These are phyloP conservation scores for Globisporangium abappressorium DNA, from an alignment of 352 stramenopile genomes.

Conservation along the genomic window DNA sequence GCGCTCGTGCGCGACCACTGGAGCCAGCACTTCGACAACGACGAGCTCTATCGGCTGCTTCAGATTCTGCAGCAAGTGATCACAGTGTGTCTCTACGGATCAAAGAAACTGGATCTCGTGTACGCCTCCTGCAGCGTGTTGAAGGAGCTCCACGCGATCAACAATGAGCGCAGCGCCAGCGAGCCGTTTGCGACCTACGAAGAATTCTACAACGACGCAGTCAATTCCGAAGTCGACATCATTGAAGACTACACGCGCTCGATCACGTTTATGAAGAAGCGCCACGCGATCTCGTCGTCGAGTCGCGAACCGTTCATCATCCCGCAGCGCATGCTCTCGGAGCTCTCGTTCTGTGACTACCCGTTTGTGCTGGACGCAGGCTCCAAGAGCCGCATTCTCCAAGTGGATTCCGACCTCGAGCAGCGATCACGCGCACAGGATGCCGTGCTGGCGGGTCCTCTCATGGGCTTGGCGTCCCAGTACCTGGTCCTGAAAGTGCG, in stretches of 20 bases:
- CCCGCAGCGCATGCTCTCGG: slow-evolving; percentile 58
- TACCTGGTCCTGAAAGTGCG: slow-evolving; percentile 68
- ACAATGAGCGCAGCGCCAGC: slow-evolving; percentile 30
- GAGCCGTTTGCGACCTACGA: slow-evolving; percentile 58
- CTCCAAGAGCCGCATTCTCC: slow-evolving; percentile 73
- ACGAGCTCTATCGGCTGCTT: slow-evolving; percentile 63
- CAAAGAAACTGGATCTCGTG: slow-evolving; percentile 70
- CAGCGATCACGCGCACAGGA: slow-evolving; percentile 59
- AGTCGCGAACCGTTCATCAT: slow-evolving; percentile 23
- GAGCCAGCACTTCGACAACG: slow-evolving; percentile 43
- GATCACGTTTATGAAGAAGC: slow-evolving; percentile 71
- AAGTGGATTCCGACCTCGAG: slow-evolving; percentile 77
- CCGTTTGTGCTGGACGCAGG: slow-evolving; percentile 75
- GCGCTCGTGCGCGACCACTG: slow-evolving; percentile 51
- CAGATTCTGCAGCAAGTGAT: slow-evolving; percentile 77
- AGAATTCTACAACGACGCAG: slow-evolving; percentile 82
- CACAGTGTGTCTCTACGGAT: slow-evolving; percentile 70
- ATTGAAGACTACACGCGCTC: slow-evolving; percentile 74
- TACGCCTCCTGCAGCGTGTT: slow-evolving; percentile 69
- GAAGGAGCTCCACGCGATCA: slow-evolving; percentile 66
- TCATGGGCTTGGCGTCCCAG: slow-evolving; percentile 36
- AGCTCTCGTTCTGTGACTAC: slow-evolving; percentile 83
- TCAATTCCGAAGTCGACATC: slow-evolving; percentile 82
- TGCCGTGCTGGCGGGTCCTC: slow-evolving; percentile 37
- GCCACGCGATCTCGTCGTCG: slow-evolving; percentile 20